Base-by-base conservation (phyloP, 495 filamentous ascomycete species). In the Cudoniella acicularis region DNA sequence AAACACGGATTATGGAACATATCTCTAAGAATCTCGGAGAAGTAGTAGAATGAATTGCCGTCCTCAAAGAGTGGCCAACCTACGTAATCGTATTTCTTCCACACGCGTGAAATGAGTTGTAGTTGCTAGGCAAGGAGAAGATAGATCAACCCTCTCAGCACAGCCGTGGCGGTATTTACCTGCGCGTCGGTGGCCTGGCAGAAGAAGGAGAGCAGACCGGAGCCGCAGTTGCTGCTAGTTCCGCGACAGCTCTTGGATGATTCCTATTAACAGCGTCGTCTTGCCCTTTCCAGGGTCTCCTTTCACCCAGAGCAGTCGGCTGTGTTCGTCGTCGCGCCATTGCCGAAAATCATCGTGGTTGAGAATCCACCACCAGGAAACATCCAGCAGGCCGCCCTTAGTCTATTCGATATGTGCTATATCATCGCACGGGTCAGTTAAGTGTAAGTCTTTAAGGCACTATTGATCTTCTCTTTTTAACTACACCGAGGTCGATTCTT, bases 271-370 rank as follows among this genome's bases (percentile, higher is more conserved):
- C 47, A 75, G 56, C 73, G 75, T 77, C 9, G 73, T 76, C 62
- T 76, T 76, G 46, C 72, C 73, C 48, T 74, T 74, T 23, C 73
- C 70, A 49, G 72, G 62, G 52, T 70, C 71, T 20, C 72, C 73
- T 40, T 71, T 75, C 24, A 78, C 71, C 74, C 73, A 79, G 18
- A 79, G 68, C 27, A 77, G 13, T n/a, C 8, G 13, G 18, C n/a
- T 10, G 20, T 54, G 10, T n/a, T 54, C 2, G 41, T 13, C 26
- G 27, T 43, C 22, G 17, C 26, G 10, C 52, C 52, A 54, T 42
- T 20, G 3, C 1, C n/a, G 13, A 21, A 54, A 54, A 10, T 54
- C 52, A 2, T 16, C n/a, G 9, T 42, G 16, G 13, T 54, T 8
- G 2, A 54, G 6, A 16, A 54, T 24, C 52, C 52, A 54, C 2